phyloP scores from a whole-genome alignment of 2,329 filamentous ascomycete genomes.

The Xylariomycetidae sp. region DNA sequence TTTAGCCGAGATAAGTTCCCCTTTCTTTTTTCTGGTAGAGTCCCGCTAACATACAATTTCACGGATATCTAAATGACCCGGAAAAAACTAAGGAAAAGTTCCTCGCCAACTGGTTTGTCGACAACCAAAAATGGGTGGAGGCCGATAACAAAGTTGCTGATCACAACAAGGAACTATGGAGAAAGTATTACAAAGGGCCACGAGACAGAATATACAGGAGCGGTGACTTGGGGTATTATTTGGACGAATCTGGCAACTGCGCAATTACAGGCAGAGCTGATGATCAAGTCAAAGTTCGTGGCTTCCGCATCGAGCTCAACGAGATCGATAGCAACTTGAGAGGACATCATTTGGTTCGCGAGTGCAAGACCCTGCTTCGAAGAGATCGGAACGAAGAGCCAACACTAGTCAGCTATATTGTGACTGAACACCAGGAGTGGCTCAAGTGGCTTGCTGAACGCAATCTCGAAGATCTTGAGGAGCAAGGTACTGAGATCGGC shows the following conservation, averaged over 20 bases:
- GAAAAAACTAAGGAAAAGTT: constrained; percentile 71
- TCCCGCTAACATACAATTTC: too few relatives aligned
- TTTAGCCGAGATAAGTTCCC: too few relatives aligned
- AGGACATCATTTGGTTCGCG: constrained; percentile 68
- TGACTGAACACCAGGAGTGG: constrained; percentile 77
- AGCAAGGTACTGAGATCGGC: constrained; percentile 45
- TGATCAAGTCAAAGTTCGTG: constrained; percentile 90
- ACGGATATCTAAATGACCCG: constrained; percentile 62
- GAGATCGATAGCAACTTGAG: constrained; percentile 87
- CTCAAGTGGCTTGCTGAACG: constrained; percentile 57
- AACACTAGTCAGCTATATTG: constrained; percentile 83
- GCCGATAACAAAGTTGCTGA: constrained; percentile 49
- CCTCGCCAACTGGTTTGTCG: constrained; percentile 79
- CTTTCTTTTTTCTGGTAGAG: too few relatives aligned
- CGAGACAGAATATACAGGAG: constrained; percentile 83
- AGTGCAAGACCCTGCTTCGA: constrained; percentile 80
- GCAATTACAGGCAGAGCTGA: constrained; percentile 67
- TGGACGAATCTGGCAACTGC: constrained; percentile 13
- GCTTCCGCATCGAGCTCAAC: constrained; percentile 89
- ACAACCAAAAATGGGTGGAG: constrained; percentile 64
- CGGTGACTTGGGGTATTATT: constrained; percentile 70
- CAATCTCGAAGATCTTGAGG: constrained; percentile 49
- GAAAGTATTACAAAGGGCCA: constrained; percentile 72
- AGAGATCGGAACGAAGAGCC: constrained; percentile 82
- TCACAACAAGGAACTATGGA: constrained; percentile 65